A percentile compares a stretch with the other conserved stretches of the same genome.
Evolutionary conservation across 2,329 filamentous ascomycete genomes (phyloP).

Genomic region (Sclerotinia sclerotiorum): DNA sequence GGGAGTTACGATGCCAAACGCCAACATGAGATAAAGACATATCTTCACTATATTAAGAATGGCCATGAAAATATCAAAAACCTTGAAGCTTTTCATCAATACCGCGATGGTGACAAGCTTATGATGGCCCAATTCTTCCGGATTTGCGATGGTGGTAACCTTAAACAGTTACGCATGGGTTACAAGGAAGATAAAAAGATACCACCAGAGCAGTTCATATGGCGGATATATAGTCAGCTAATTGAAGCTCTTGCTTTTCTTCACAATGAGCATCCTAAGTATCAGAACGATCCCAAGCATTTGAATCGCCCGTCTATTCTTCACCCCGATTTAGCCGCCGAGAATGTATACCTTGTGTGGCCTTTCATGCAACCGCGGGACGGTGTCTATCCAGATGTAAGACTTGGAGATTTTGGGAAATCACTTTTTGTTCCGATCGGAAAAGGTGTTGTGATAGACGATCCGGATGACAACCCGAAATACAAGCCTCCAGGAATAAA

Average conservation of each 20-base stretch:
- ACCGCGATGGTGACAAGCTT: not conserved
- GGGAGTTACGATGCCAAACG: constrained; percentile 10
- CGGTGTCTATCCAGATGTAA: not conserved
- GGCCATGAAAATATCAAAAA: constrained; percentile 4
- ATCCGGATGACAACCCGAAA: not conserved
- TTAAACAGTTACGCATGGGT: not conserved
- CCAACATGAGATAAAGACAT: not conserved
- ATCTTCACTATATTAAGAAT: constrained; percentile 11
- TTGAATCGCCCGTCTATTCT: not conserved
- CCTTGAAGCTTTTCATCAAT: constrained; percentile 17
- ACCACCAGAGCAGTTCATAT: constrained; percentile 7
- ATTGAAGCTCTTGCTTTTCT: constrained; percentile 16
- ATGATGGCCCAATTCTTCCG: constrained; percentile 5
- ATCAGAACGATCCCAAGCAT: constrained; percentile 5
- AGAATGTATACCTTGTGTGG: constrained; percentile 12
- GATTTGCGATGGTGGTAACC: constrained; percentile 10
- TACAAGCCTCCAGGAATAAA: not conserved
- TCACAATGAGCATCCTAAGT: constrained; percentile 18
- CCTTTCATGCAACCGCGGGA: not conserved
- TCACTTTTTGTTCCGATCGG: not conserved
- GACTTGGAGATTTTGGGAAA: not conserved
- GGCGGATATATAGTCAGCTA: not conserved
- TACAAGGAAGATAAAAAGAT: accelerated
- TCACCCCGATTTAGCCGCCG: not conserved
- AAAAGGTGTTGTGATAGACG: not conserved